Percentiles rank a stretch among this genome's conserved stretches.
These are phyloP conservation scores for Scheffersomyces titani DNA, from an alignment of 1,139 yeast species.

Conservation along the genomic window DNA sequence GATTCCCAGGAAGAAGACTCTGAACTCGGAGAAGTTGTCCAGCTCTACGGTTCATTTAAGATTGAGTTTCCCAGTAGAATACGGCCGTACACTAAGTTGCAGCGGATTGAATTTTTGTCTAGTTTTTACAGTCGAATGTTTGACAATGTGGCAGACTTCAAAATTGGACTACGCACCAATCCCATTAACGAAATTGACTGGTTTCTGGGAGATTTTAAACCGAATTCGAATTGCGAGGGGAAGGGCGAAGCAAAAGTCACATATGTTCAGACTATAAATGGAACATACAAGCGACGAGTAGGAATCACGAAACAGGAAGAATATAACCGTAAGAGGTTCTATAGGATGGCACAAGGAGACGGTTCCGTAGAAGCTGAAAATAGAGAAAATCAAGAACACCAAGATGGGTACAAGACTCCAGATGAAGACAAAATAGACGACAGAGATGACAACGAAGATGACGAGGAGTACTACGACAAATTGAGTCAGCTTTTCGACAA, in stretches of 20 bases:
- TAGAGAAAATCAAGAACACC: slow-evolving; percentile 15
- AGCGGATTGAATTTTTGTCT: slow-evolving; percentile 30
- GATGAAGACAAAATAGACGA: slow-evolving; percentile 4
- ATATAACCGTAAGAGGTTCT: slow-evolving; percentile 29
- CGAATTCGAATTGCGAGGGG: slow-evolving; percentile 28
- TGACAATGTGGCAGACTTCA: slow-evolving; percentile 13
- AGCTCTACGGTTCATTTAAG: not conserved
- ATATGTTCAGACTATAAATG: slow-evolving; percentile 5
- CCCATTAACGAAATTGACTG: slow-evolving; percentile 27
- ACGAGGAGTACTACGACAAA: slow-evolving; percentile 11
- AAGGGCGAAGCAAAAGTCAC: not conserved
- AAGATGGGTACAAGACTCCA: slow-evolving; percentile 15
- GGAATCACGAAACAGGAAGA: slow-evolving; percentile 34
- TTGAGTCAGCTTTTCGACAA: slow-evolving; percentile 36
- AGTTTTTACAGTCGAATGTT: slow-evolving; percentile 26
- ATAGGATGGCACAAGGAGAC: slow-evolving; percentile 18
- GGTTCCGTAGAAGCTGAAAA: slow-evolving; percentile 8
- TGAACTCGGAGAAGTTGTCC: slow-evolving; percentile 1
- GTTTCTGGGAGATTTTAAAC: slow-evolving; percentile 49
- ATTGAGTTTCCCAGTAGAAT: not conserved
- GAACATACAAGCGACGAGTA: slow-evolving; percentile 18
- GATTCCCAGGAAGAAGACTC: slow-evolving; percentile 15
- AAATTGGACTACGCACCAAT: slow-evolving; percentile 25
- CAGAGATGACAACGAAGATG: slow-evolving; percentile 19
- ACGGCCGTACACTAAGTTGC: slow-evolving; percentile 22